Base-by-base conservation (phyloP, 805 yeast genomes). In the Pichia cephalocereana region DNA sequence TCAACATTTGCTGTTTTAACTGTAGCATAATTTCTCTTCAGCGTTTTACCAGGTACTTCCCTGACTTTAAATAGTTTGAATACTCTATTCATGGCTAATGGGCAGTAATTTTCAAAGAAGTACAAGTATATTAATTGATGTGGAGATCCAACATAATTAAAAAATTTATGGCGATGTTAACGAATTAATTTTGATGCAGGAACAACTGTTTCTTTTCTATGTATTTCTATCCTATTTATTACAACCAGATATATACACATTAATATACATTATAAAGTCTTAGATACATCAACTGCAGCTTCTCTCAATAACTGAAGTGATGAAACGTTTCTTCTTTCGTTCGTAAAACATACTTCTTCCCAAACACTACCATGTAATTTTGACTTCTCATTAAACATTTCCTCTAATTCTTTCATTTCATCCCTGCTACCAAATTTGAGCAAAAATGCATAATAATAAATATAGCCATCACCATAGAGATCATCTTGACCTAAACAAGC, bases 391-490 rank as follows among this genome's bases (percentile, higher is more conserved):
- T 32, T 30, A 36, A 77, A 76, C 26, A 60, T 58, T 7, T 55
- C 50, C 26, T 72, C 52, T 38, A 81, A 57, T 6, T 55, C 52
- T 4, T 60, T 56, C n/a, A 64, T 41, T 14, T 75, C 80, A 2
- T 61, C 66, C 6, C 57, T 59, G 6, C 62, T 54, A 2, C 73
- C 75, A 44, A 65, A 67, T 51, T 70, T 74, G 19, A 54, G 45
- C 41, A 70, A 48, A 52, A 74, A 77, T 28, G 71, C 69, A 55
- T 76, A 77, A 44, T 71, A 58, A 83, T 88, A 82, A 0, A 79
- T 76, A 84, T 95, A 88, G 3, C 74, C 64, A 63, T 90, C 97
- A 5, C 96, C 97, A 58, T 70, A 76, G n/a, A 65, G 68, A 1
- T 68, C 62, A 48, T 81, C 79, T 2, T 71, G 68, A n/a, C 66